Conservation (phyloP, 345 rosid species). For the Salix udensis region DNA sequence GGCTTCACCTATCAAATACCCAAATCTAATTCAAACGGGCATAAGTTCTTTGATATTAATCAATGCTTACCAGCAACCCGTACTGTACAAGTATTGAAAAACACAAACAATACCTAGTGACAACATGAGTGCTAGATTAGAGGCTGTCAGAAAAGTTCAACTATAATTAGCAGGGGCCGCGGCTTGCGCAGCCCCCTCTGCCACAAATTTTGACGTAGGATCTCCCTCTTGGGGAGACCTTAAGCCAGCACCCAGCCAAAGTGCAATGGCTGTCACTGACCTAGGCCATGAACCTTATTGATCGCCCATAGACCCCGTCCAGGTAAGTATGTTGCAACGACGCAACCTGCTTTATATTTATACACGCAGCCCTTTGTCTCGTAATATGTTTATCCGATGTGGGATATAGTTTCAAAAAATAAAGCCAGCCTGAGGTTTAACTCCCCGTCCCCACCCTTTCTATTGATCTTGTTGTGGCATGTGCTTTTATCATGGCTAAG, state of each 20-base stretch:
- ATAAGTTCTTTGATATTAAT: no score
- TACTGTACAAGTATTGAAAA: no score
- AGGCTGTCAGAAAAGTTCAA: neutral
- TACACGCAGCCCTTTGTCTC: neutral
- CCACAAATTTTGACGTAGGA: conserved; percentile 37
- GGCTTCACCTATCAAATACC: no score
- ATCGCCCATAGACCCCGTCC: conserved; percentile 26
- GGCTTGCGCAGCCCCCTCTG: conserved; percentile 29
- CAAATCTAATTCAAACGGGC: no score
- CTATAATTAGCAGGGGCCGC: neutral
- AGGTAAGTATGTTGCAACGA: neutral
- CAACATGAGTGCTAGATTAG: no score
- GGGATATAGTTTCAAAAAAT: neutral
- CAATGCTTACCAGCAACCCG: no score
- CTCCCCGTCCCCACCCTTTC: neutral
- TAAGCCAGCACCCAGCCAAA: neutral
- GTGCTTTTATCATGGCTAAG: neutral
- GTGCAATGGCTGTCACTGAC: conserved; percentile 25
- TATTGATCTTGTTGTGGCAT: neutral
- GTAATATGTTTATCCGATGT: neutral
- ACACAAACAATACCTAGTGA: no score
- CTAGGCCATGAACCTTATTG: conserved; percentile 12
- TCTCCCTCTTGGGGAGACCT: conserved; percentile 26
- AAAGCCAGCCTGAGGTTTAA: neutral
- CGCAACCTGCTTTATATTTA: neutral